Base-by-base conservation (phyloP, 1,284 basidiomycete genomes). In the Boletus semigastroideus region DNA sequence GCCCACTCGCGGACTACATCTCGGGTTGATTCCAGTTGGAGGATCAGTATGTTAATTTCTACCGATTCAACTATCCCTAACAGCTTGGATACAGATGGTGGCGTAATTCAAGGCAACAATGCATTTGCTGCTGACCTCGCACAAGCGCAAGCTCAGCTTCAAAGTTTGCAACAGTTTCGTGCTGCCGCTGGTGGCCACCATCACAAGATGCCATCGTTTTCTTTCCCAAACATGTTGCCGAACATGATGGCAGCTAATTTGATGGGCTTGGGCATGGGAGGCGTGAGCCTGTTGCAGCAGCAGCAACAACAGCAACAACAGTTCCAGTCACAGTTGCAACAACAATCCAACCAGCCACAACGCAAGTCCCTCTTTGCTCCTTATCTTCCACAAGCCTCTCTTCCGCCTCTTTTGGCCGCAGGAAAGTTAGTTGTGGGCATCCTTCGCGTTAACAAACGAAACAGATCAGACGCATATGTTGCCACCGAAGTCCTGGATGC, bases 351-450 rank as follows among this genome's bases (percentile, higher is more conserved):
- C 61, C 92, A 94, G 59, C 92, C 92, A 33, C 93, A 97, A 73
- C 90, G 97, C 72, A 99, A 99, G 77, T 98, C 94, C 39, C 82
- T 99, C 46, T 99, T 99, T 67, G 97, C 97, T 59, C 97, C 96
- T 51, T 99, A 99, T 69, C 84, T 99, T 51, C 97, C 97, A 48
- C 96, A 98, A 71, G 95, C 95, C 10, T 97, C 94, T 39, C 82
- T 99, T 42, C 96, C 97, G 28, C 96, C 96, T 44, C 84, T 99
- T 54, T 83, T 99, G 48, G 91, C 92, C n/a, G 95, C 97, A 16
- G 97, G 96, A 46, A 99, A 99, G 75, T 81, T 99, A 43, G 97
- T 99, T 53, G 95, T 99, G 52, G 97, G 97, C 58, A 93, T 98
- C 48, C 76, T 99, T 48, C 88, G 97, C 46, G 95, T 99, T 64